phyloP scores from a whole-genome alignment of 345 rosid genomes.

The Euphorbia pulcherrima region DNA sequence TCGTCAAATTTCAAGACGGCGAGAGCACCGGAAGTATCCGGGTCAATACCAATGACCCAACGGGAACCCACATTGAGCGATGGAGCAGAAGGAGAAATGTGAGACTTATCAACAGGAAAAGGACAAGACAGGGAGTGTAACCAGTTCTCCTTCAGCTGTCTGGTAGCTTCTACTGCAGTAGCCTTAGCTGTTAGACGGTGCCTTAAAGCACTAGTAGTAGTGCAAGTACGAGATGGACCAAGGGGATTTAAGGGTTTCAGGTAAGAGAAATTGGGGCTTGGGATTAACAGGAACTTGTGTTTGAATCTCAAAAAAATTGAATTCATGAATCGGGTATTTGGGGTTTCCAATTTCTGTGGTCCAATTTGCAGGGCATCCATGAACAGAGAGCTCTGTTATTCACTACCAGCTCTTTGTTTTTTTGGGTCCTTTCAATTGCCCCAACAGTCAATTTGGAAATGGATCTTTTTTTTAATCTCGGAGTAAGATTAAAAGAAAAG shows the following conservation, averaged over 20 bases:
- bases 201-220: not conserved
- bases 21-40: conserved; percentile 75
- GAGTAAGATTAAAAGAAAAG: too few relatives aligned
- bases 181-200: conserved; percentile 9
- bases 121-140: conserved; percentile 56
- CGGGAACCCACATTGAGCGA: conserved; percentile 27
- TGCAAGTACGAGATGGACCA: not conserved
- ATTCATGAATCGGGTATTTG: conserved; percentile 21
- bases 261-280: not conserved
- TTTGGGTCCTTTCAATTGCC: too few relatives aligned
- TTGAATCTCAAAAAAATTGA: conserved; percentile 5
- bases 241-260: conserved; percentile 16
- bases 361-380: conserved; percentile 15
- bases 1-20: conserved; percentile 55
- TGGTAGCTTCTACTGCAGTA: conserved; percentile 25
- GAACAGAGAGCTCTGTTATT: too few relatives aligned
- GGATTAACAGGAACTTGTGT: conserved; percentile 1
- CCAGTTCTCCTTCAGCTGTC: conserved; percentile 52
- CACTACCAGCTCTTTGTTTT: too few relatives aligned
- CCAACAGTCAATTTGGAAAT: not conserved
- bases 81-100: not conserved
- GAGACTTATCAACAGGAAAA: conserved; percentile 4
- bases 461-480: too few relatives aligned
- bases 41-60: conserved; percentile 81
- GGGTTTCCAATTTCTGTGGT: not conserved